phyloP scores from a whole-genome alignment of 495 filamentous ascomycete species.

The Xylaria acuta region DNA sequence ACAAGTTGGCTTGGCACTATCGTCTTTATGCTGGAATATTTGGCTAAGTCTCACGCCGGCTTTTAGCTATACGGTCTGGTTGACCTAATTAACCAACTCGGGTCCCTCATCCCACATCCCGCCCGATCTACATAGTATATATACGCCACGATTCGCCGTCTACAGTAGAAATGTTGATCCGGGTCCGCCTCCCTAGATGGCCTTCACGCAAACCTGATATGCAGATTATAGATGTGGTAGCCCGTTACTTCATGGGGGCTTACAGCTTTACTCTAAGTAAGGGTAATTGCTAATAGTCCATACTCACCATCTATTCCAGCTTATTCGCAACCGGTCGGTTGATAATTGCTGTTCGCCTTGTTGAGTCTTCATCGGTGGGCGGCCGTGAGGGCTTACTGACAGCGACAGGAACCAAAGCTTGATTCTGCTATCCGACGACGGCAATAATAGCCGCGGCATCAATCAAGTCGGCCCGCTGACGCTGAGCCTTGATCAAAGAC shows the following conservation, averaged over 20 bases:
- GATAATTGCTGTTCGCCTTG: not conserved
- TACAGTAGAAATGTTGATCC: slow-evolving; percentile 7
- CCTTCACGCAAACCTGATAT: not conserved
- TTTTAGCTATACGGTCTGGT: not conserved
- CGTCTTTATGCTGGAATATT: not conserved
- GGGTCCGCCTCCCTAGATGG: not conserved
- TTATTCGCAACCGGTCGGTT: not conserved
- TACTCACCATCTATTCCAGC: not conserved
- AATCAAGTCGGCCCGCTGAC: not conserved
- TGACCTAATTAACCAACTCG: not conserved
- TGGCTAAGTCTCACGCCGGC: not conserved
- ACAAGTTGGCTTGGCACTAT: slow-evolving; percentile 6
- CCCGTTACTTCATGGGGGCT: not conserved
- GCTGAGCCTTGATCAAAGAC: not conserved
- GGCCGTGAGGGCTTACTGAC: not conserved
- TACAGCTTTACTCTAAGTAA: not conserved
- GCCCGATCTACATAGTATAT: not conserved
- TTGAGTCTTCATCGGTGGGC: not conserved
- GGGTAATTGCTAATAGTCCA: not conserved
- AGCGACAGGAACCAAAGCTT: not conserved
- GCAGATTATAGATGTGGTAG: not conserved
- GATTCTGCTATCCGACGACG: not conserved
- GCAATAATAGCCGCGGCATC: not conserved
- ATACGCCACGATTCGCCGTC: not conserved
- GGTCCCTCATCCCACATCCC: slow-evolving; percentile 3